Evolutionary conservation across 2,329 filamentous ascomycete genomes (phyloP), one percentile per base, ranked within the genome.

Genomic region (Fusarium solani-melongenae): DNA sequence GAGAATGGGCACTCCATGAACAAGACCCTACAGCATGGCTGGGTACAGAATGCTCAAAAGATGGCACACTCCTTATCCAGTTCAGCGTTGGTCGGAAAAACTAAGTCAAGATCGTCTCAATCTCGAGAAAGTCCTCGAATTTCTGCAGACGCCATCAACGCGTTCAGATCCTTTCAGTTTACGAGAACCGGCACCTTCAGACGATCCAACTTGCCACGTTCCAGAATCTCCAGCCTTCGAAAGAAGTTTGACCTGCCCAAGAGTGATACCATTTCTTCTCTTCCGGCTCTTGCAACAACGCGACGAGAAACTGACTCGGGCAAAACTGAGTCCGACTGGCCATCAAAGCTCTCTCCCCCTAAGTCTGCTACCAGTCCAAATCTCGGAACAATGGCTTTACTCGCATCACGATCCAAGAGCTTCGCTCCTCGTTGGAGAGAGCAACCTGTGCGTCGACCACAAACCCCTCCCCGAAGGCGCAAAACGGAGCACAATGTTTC

Each of bases 181-280:
- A 31, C 31, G 10, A 51, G 65, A 31, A 41, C 11, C 24, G 55
- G 53, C 11, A 8, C 20, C 11, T 57, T 33, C 2, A 57, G 20
- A 36, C 56, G 15, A 12, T 57, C 69, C 9, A 74, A 51, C 6
- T 58, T 76, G 11, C 71, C 74, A 17, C 68, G 67, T 9, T 76
- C 76, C 12, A 77, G 71, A 10, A 75, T 79, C 38, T 75, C 74
- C 3, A 75, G 41, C 31, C 73, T 79, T 31, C 75, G 74, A 56
- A 71, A 70, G 33, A 74, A 59, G 29, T 76, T 78, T 46, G 76
- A 78, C 27, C 31, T 58, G 7, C 34, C 63, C 20, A 70, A 73
- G 31, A 64, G 62, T 24, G 36, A 64, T 27, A 60, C 65, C 6
- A 46, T 65, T 12, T 22, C 56, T 6, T 62, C 68, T n/a, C 38